Evolutionary conservation across 2,329 filamentous ascomycete genomes (phyloP), one percentile per base, ranked within the genome.

Genomic region (Domatiomyces globalis): DNA sequence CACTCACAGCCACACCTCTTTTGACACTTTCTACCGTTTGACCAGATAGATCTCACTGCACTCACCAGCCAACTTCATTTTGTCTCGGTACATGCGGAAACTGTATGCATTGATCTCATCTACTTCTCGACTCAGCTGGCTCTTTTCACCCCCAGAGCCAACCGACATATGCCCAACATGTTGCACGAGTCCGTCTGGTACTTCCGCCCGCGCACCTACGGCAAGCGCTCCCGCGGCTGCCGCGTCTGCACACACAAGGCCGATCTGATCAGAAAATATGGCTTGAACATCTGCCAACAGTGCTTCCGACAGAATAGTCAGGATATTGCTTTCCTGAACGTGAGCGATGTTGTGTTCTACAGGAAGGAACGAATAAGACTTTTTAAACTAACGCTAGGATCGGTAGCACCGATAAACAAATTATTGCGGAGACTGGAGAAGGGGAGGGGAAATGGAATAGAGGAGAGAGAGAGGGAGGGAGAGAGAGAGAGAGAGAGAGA

Each of bases 261-360:
- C 69, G 92, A 92, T 94, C 83, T 98, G 65, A 95, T 98, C 83
- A 89, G 92, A 80, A 98, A 98, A 80, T 98, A 98, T 79, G 90
- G 92, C 71, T 81, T 95, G 66, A 87, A 70, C 66, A 80, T 83
- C 73, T 82, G 79, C 77, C 77, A 79, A 76, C 75, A 79, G 72
- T 83, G 79, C 77, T 83, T 83, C 76, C 70, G 80, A 63, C 80
- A 83, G 74, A 83, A 83, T 76, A 71, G 73, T 65, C 67, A 69
- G 66, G 79, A 83, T 69, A 82, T 83, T 67, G 80, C 80, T 63
- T 83, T 83, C 74, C 71, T 74, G 70, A 83, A 83, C 79, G 79
- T 82, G 72, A 20, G 55, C 5, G 15, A 12, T 6, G 12, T 6
- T 12, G n/a, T n/a, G n/a, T n/a, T 20, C 8, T 18, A n/a, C 15